Base-by-base conservation (phyloP, 2,329 filamentous ascomycete species). In the Sclerotiophoma versabilis region DNA sequence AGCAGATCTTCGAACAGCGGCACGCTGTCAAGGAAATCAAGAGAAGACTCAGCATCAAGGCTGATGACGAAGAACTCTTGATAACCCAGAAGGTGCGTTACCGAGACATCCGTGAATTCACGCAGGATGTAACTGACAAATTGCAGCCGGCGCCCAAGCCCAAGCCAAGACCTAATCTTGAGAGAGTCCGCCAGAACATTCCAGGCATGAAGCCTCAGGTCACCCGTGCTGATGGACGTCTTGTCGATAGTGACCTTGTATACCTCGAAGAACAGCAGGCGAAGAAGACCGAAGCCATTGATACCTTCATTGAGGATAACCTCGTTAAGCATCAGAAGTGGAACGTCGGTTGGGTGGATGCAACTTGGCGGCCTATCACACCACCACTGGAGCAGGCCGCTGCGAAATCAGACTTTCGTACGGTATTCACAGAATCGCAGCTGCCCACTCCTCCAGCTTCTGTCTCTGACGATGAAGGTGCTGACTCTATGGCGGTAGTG, bases 301-400 rank as follows among this genome's bases (percentile, higher is more conserved):
- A 89, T 59, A 83, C 83, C 60, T 92, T 96, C 69, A 91, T 98
- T 72, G 91, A 96, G 74, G 86, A 86, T 65, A 93, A 96, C 76
- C 87, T 96, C 49, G 84, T 89, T 66, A 93, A 95, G 76, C 93
- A 97, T 77, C 86, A 89, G 65, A 87, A 90, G 73, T 97, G 93
- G 92, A 97, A 97, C 76, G 84, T 90, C 66, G 89, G 91, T 70
- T 92, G 91, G 79, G 85, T 96, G 67, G 93, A 98, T 78, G 83
- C 92, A 72, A 97, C 93, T 58, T 87, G 88, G 78, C 87, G 88
- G 62, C 92, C 93, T 44, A 84, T 98, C 62, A 91, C 90, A 44
- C 92, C 92, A 19, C 86, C 91, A 36, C 81, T 85, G 68, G 88
- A 91, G 49, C 69, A 69, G 42, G 57, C 68, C 6, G 65, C 65